Percentiles rank a stretch among this genome's conserved stretches.
Evolutionary conservation across 352 stramenopile species (phyloP).

Genomic region (Phytophthora multivora): DNA sequence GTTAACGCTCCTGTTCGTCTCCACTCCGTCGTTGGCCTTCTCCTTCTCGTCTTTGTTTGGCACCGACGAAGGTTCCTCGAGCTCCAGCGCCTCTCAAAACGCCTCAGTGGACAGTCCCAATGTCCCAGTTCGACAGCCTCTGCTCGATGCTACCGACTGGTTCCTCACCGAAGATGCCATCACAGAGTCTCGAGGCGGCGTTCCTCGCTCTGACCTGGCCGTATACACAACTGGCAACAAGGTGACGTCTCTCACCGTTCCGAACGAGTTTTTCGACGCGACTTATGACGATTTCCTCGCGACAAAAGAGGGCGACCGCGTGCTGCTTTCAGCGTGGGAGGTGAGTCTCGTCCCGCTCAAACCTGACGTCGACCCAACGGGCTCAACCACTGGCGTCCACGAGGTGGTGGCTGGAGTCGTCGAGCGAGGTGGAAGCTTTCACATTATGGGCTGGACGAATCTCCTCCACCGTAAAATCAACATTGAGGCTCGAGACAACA

Average conservation of each 20-base stretch:
- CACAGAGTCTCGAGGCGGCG: constrained; percentile 39
- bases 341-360: constrained; percentile 49
- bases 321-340: constrained; percentile 54
- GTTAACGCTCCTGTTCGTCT: not conserved
- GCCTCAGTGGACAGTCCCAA: constrained; percentile 26
- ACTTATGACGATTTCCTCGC: constrained; percentile 43
- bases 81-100: not conserved
- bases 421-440: constrained; percentile 36
- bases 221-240: constrained; percentile 42
- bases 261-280: constrained; percentile 47
- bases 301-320: constrained; percentile 20
- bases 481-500: constrained; percentile 38
- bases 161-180: constrained; percentile 58
- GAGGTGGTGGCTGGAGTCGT: constrained; percentile 40
- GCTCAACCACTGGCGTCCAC: constrained; percentile 32
- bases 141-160: constrained; percentile 46
- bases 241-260: constrained; percentile 40
- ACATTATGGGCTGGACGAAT: constrained; percentile 58
- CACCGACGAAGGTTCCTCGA: not conserved
- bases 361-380: constrained; percentile 24
- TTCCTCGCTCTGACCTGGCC: constrained; percentile 34
- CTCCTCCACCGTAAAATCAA: constrained; percentile 35
- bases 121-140: constrained; percentile 36
- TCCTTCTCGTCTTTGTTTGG: constrained; percentile 9
- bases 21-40: not conserved